phyloP scores from a whole-genome alignment of 2,329 filamentous ascomycete genomes.

The Diaporthe amygdali region DNA sequence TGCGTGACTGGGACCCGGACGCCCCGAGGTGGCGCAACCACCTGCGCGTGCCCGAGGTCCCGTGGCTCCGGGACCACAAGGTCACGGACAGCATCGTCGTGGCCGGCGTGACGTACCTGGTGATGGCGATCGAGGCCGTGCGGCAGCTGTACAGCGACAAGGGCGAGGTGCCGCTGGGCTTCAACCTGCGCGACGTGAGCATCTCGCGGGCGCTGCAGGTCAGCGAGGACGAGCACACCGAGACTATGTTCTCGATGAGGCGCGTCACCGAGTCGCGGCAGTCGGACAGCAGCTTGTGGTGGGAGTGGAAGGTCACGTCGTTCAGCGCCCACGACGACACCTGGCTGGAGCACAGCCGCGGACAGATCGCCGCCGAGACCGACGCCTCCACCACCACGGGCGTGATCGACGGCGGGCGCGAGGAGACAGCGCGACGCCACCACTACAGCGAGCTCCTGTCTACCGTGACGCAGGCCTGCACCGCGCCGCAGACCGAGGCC shows the following conservation, averaged over 20 bases:
- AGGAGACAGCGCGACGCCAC: background rate
- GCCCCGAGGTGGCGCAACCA: conserved; percentile 41
- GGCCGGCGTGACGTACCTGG: conserved; percentile 28
- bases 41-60: conserved; percentile 32
- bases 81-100: conserved; percentile 31
- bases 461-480: conserved; percentile 11
- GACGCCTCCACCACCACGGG: conserved; percentile 14
- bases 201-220: conserved; percentile 21
- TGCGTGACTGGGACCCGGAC: conserved; percentile 36
- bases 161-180: conserved; percentile 7
- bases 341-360: conserved; percentile 19
- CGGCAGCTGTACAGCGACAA: conserved; percentile 27
- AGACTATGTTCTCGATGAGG: conserved; percentile 23
- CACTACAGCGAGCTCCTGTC: conserved; percentile 13
- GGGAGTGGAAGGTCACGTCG: conserved; percentile 23
- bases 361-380: conserved; percentile 16
- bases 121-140: conserved; percentile 25
- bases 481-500: conserved; percentile 3
- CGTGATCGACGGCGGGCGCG: conserved; percentile 6
- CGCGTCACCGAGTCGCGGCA: conserved; percentile 15
- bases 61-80: conserved; percentile 41
- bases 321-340: conserved; percentile 18
- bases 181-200: conserved; percentile 20
- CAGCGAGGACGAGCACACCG: conserved; percentile 23
- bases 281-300: conserved; percentile 21